Percentiles rank a stretch among this genome's conserved stretches.
phyloP scores from a whole-genome alignment of 1,284 basidiomycete genomes.

The Papiliotrema terrestris region DNA sequence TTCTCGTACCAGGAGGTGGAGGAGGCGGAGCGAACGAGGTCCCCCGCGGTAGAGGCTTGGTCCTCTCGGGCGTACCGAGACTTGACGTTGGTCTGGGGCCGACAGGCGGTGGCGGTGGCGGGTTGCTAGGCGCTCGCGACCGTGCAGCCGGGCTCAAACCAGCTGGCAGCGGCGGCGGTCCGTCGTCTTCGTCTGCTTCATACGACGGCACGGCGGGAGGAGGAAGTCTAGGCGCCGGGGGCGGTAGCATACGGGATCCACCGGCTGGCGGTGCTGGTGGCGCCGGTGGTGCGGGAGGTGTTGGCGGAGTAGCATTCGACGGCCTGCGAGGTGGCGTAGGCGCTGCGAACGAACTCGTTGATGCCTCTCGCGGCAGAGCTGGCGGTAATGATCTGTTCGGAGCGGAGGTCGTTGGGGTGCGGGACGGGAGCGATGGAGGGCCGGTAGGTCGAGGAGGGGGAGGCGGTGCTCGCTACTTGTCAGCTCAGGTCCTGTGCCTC shows the following conservation, averaged over 20 bases:
- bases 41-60: conserved; percentile 21
- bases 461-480: conserved; percentile 44
- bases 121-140: conserved; percentile 1
- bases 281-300: conserved; percentile 67
- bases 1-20: conserved; percentile 24
- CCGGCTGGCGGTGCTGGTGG: conserved; percentile 55
- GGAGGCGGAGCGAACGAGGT: conserved; percentile 31
- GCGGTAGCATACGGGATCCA: conserved; percentile 41
- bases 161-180: conserved; percentile 21
- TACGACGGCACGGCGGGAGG: conserved; percentile 16
- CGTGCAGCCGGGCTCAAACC: conserved; percentile 11
- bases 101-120: conserved; percentile 11
- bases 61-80: conserved; percentile 8
- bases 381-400: conserved; percentile 29
- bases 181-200: conserved; percentile 20
- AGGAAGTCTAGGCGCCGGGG: conserved; percentile 22
- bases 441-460: conserved; percentile 43
- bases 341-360: conserved; percentile 16
- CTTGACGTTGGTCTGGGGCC: conserved; percentile 14
- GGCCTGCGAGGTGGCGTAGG: conserved; percentile 22
- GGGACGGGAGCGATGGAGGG: conserved; percentile 36
- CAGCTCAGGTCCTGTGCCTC: conserved; percentile 4
- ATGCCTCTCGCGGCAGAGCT: conserved; percentile 10
- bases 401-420: conserved; percentile 20
- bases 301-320: conserved; percentile 54